Conservation (phyloP, 78 protist genomes). For the Capsaspora owczarzaki region DNA sequence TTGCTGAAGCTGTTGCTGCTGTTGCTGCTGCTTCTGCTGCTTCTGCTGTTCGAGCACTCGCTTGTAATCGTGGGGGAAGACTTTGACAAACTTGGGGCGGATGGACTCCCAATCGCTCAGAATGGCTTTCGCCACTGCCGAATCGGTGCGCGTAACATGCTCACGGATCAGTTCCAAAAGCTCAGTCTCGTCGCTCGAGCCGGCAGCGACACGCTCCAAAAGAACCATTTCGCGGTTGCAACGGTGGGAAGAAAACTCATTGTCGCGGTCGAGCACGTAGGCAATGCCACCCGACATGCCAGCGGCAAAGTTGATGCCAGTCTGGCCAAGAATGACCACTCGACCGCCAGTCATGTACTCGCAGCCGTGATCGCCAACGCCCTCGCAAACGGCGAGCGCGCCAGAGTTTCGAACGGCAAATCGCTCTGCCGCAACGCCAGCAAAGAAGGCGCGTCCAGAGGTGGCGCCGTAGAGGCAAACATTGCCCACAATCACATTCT, state of each 20-base stretch:
- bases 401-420: conserved; percentile 79
- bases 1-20: too few relatives aligned
- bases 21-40: background rate
- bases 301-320: conserved; percentile 74
- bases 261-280: conserved; percentile 50
- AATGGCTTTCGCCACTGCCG: conserved; percentile 36
- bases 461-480: conserved; percentile 80
- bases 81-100: conserved; percentile 29
- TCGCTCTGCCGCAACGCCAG: conserved; percentile 82
- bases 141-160: conserved; percentile 25
- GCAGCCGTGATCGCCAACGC: conserved; percentile 82
- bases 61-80: conserved; percentile 53
- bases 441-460: conserved; percentile 50
- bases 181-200: conserved; percentile 7
- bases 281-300: conserved; percentile 84
- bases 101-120: conserved; percentile 29
- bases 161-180: conserved; percentile 18
- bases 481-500: conserved; percentile 71
- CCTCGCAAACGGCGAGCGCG: conserved; percentile 79
- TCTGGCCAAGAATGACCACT: conserved; percentile 60
- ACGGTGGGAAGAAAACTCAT: conserved; percentile 1
- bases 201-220: conserved; percentile 16
- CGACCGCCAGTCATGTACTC: conserved; percentile 89
- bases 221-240: conserved; percentile 33
- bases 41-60: conserved; percentile 17